A percentile compares a stretch with the other conserved stretches of the same genome.
Conservation (phyloP, 2,329 filamentous ascomycete species). For the Clarireedia homoeocarpa region DNA sequence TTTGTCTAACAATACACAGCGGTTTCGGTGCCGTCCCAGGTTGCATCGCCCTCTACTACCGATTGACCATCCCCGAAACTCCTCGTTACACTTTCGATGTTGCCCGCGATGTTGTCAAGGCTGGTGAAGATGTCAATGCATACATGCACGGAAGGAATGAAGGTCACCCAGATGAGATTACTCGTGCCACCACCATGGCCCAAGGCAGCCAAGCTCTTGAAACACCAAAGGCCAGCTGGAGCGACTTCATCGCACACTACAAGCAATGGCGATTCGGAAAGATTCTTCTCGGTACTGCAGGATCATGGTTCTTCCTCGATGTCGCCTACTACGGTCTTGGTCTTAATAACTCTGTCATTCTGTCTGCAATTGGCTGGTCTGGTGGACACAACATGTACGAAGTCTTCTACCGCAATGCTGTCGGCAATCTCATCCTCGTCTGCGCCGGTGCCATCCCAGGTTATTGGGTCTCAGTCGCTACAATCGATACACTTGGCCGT, state of each 20-base stretch:
- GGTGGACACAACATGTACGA: constrained; percentile 57
- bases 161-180: constrained; percentile 58
- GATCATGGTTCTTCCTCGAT: constrained; percentile 74
- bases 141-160: constrained; percentile 60
- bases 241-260: constrained; percentile 67
- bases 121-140: constrained; percentile 61
- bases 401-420: constrained; percentile 61
- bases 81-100: constrained; percentile 86
- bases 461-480: constrained; percentile 71
- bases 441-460: constrained; percentile 73
- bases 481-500: constrained; percentile 68
- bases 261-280: constrained; percentile 62
- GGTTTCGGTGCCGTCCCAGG: constrained; percentile 76
- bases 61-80: constrained; percentile 79
- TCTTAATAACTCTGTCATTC: constrained; percentile 66
- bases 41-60: constrained; percentile 74
- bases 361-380: constrained; percentile 65
- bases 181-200: constrained; percentile 66
- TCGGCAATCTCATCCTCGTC: constrained; percentile 70
- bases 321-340: constrained; percentile 52
- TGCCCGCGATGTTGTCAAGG: constrained; percentile 66
- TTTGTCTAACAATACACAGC: constrained; percentile 5
- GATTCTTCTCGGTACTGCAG: constrained; percentile 67
- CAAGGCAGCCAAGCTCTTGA: constrained; percentile 42
- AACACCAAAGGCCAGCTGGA: constrained; percentile 62